Base-by-base conservation (phyloP, 2,329 filamentous ascomycete species). In the Taxawa tesnikishii region DNA sequence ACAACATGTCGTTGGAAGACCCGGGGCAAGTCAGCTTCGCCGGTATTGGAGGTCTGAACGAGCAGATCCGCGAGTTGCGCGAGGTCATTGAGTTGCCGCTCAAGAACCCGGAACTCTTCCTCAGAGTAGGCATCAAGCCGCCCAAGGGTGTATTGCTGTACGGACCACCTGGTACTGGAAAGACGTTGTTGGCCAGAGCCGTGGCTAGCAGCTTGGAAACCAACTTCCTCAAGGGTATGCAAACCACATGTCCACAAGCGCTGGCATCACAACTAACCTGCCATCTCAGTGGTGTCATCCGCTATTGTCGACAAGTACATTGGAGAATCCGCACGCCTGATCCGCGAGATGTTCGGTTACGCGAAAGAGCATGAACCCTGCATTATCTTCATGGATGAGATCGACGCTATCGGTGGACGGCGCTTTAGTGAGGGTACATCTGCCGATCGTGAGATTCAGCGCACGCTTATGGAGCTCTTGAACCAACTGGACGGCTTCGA, bases 321-420 rank as follows among this genome's bases (percentile, higher is more conserved):
- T 43, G 90, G 90, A 59, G 90, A 98, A 63, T 98, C 90, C 8
- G 90, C 90, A 23, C 80, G 92, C 44, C 68, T 98, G 44, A 98
- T 98, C 51, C 79, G 90, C 57, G 90, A 98, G 60, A 98, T 98
- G 92, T 98, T 98, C 53, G 92, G 90, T 37, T 98, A 98, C 53
- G 90, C 92, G 50, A 96, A 94, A 63, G 92, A 98, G 58, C 90
- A 98, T 58, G 90, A 98, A 60, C 90, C 90, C 24, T 98, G 90
- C 59, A 98, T 98, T 59, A 98, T 98, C 63, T 98, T 98, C 73
- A 98, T 98, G 90, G 92, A 98, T 68, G 90, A 98, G 63, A 98
- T 98, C 54, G 90, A 98, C 54, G 90, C 90, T 52, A 98, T 98
- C 51, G 90, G 90, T 56, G 92, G 92, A 41, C 76, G 92, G 49